Conservation (phyloP, 345 rosid genomes). For the Brassica rapa region DNA sequence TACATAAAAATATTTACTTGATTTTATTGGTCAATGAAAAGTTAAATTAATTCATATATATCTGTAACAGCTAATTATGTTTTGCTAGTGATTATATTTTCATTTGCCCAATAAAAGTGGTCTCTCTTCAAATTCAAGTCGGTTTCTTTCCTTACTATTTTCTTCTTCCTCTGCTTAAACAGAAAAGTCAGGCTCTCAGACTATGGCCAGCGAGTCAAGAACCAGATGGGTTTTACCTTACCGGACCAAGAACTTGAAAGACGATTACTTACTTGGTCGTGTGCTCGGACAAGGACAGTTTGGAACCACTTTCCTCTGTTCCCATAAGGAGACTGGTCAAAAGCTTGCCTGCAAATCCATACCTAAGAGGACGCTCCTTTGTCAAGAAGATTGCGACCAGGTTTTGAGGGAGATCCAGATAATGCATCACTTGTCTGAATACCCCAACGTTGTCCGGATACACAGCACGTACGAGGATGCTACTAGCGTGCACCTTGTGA, state of each 20-base stretch:
- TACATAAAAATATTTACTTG: too few relatives aligned
- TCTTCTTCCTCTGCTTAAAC: conserved; percentile 23
- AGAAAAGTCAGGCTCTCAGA: conserved; percentile 3
- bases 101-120: neutral
- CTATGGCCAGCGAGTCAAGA: conserved; percentile 36
- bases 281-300: conserved; percentile 77
- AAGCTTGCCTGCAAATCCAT: conserved; percentile 80
- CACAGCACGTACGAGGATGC: conserved; percentile 56
- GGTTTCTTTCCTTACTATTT: conserved; percentile 11
- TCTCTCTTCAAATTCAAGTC: conserved; percentile 26
- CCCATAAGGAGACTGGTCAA: conserved; percentile 50
- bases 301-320: conserved; percentile 70
- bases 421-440: conserved; percentile 81
- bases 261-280: conserved; percentile 52
- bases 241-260: conserved; percentile 40
- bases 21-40: neutral
- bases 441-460: conserved; percentile 62
- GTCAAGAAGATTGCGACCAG: conserved; percentile 72
- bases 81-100: neutral
- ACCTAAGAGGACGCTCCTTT: conserved; percentile 70
- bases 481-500: conserved; percentile 61
- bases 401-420: conserved; percentile 88
- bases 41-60: neutral
- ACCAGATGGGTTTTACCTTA: conserved; percentile 39
- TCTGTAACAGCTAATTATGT: neutral